Base-by-base conservation (phyloP, 148 eudicot genomes). In the Dianthus caryophyllus region DNA sequence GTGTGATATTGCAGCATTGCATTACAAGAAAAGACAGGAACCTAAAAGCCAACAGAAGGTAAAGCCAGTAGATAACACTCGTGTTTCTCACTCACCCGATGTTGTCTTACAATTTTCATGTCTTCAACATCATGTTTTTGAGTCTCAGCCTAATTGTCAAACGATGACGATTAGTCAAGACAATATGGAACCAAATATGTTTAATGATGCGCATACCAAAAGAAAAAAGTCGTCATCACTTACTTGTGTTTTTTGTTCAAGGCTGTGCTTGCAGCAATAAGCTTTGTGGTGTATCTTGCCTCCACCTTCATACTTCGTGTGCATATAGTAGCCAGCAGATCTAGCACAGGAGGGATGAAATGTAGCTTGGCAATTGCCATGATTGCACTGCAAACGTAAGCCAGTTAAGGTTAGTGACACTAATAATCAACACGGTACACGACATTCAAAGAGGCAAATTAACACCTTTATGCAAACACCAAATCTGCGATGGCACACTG, bases 271-370 rank as follows among this genome's bases (percentile, higher is more conserved):
- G 69, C 82, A 85, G 77, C 99, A 94, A 66, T 90, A 94, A 67
- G 92, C 90, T 82, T 85, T 88, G 80, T 81, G 96, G 57, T 84
- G 98, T 81, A 84, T 75, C 83, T 83, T 94, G 55, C 90, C 87
- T 65, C 88, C 86, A 74, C 62, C 71, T 60, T 61, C 58, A 65
- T 77, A 79, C 64, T 84, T 87, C 58, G 79, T 68, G 64, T 67
- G 86, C 93, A 94, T 81, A 77, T 80, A 90, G 68, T 81, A 88
- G 53, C 87, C 90, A 79, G 96, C 90, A 84, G 77, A 82, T 75
- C 92, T 90, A 68, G 90, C 97, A 88, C 99, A 94, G 26, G 85
- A 70, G 17, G 99, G 96, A 71, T 94, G 99, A 69, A 90, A 94
- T 50, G 83, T 80, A 67, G 82, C 77, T 66, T 86, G 90, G 75